These are phyloP conservation scores for Bipolaris gigantea DNA, from an alignment of 2,329 filamentous ascomycete species.

Conservation along the genomic window DNA sequence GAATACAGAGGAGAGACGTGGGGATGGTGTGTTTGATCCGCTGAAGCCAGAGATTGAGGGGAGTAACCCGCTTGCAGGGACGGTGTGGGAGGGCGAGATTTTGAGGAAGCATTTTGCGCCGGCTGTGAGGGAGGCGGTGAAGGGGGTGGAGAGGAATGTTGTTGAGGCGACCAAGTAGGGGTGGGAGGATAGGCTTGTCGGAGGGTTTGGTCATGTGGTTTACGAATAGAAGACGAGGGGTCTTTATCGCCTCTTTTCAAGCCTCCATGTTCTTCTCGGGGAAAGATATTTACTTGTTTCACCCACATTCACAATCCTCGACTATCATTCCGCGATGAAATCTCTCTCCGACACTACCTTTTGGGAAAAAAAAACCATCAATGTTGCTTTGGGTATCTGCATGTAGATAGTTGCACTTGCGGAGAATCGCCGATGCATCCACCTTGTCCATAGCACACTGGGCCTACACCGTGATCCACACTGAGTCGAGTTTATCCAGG, in stretches of 20 bases:
- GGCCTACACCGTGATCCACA: too few species aligned
- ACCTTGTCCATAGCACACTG: too few species aligned
- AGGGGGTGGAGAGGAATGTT: slow-evolving; percentile 39
- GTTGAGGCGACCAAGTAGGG: slow-evolving; percentile 30
- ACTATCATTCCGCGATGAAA: too few species aligned
- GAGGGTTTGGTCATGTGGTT: not conserved
- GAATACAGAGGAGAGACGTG: slow-evolving; percentile 91
- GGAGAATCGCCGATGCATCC: too few species aligned
- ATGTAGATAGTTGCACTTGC: too few species aligned
- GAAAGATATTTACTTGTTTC: too few species aligned
- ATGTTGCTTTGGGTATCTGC: too few species aligned
- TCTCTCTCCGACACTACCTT: too few species aligned
- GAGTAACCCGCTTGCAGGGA: slow-evolving; percentile 87
- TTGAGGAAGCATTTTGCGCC: slow-evolving; percentile 84
- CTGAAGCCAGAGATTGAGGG: slow-evolving; percentile 71
- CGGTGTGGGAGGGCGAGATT: slow-evolving; percentile 91
- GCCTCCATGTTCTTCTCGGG: slow-evolving; percentile 18
- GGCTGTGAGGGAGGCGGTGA: slow-evolving; percentile 73
- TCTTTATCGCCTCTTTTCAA: not conserved
- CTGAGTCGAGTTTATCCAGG: too few species aligned
- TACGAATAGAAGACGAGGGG: not conserved
- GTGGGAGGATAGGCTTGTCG: too few species aligned
- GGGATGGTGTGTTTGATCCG: slow-evolving; percentile 83
- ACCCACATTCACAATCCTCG: too few species aligned
- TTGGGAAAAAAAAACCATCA: too few species aligned